Base-by-base conservation (phyloP, 208 protist species). In the Trypanosoma lewisi region DNA sequence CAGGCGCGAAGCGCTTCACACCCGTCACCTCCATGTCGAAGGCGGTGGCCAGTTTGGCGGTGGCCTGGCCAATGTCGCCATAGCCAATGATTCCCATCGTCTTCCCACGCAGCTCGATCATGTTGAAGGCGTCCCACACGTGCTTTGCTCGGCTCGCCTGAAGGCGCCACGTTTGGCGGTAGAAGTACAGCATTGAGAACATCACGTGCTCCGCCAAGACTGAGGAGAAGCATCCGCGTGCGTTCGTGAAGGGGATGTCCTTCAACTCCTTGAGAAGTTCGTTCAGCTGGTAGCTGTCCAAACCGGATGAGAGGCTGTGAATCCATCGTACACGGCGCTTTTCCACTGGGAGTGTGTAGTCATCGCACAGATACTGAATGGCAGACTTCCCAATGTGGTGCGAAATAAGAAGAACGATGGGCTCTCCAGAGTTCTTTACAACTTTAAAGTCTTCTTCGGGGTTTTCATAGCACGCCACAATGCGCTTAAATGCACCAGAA, bases 151-250 rank as follows among this genome's bases (percentile, higher is more conserved):
- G 83, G 30, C 68, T 73, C 34, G 27, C 67, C 66, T 72, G 64
- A 28, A 89, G 53, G 17, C 85, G 79, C 87, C 87, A 87, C 19
- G 83, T 69, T 23, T 58, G 70, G 49, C 85, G 82, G 76, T 94
- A 91, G 76, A 96, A 96, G 83, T 96, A 89, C 28, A 91, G 12
- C 78, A 90, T 87, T 47, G 77, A 56, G 69, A 83, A 91, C 17
- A 84, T 52, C 14, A 92, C 78, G 57, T 91, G 77, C 76, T 96
- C 90, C 16, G 81, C 84, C 17, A 94, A 66, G n/a, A 91, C 77
- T 25, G 67, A 61, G 4, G 73, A 78, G 79, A 75, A 93, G 69
- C 72, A 82, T 12, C 83, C 83, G 42, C 86, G 70, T 0, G 74
- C 83, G 64, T 94, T 96, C 68, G 75, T 68, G 56, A 94, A 71